These are phyloP conservation scores for Sarocladiaceae sp. DNA, from an alignment of 2,329 filamentous ascomycete genomes.

Conservation along the genomic window DNA sequence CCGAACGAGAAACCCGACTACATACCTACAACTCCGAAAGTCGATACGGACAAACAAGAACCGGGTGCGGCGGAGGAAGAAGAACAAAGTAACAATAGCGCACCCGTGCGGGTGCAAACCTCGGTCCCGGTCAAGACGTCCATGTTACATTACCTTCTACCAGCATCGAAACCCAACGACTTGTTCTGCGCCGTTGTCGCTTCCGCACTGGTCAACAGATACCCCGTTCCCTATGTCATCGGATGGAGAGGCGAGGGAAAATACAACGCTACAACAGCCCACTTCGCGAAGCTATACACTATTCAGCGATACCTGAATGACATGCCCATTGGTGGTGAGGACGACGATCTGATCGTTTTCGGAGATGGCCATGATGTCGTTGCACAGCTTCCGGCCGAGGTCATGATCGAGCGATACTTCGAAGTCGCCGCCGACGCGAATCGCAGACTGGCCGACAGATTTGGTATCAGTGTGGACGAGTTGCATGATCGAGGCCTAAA, in stretches of 20 bases:
- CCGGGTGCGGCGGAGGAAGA: too few species aligned
- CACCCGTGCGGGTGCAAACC: neutral
- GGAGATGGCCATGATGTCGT: conserved; percentile 61
- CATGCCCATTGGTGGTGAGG: conserved; percentile 19
- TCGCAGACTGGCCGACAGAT: conserved; percentile 42
- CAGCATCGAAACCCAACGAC: conserved; percentile 30
- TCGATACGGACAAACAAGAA: too few species aligned
- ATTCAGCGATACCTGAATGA: conserved; percentile 29
- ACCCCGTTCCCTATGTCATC: conserved; percentile 32
- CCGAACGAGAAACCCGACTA: neutral
- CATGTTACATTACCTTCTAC: conserved; percentile 32
- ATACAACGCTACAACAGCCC: conserved; percentile 29
- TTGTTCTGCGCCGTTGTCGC: conserved; percentile 34
- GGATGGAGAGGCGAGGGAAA: conserved; percentile 32
- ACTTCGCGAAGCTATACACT: conserved; percentile 35
- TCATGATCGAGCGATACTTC: conserved; percentile 60
- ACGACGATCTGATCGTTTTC: conserved; percentile 59
- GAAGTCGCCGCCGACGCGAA: conserved; percentile 49
- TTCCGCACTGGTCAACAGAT: conserved; percentile 32
- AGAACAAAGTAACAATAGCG: neutral
- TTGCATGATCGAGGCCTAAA: conserved; percentile 25
- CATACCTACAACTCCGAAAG: neutral
- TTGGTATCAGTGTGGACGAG: conserved; percentile 34
- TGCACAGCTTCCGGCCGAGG: conserved; percentile 60
- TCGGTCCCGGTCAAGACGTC: conserved; percentile 18